Percentiles rank a stretch among this genome's conserved stretches.
These are phyloP conservation scores for Ophiostoma australiae DNA, from an alignment of 2,329 filamentous ascomycete genomes.

Conservation along the genomic window DNA sequence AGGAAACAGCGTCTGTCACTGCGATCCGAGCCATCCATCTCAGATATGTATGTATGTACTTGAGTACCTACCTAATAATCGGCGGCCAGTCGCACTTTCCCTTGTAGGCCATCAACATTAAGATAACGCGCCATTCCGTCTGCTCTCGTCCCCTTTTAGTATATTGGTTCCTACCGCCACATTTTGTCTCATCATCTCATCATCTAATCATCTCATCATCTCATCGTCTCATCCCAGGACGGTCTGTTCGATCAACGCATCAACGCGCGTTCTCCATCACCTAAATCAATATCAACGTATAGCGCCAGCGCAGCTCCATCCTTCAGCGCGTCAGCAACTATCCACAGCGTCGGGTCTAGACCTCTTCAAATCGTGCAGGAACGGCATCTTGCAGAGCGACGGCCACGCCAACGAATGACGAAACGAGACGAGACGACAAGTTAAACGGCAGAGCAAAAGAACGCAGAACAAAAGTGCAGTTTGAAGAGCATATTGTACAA, in stretches of 20 bases:
- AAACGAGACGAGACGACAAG: background rate
- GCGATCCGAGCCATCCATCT: background rate
- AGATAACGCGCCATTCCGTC: conserved; percentile 1
- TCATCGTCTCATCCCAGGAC: background rate
- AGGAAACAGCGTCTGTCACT: background rate
- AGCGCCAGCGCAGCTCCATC: background rate
- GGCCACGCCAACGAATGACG: background rate
- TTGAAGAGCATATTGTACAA: background rate
- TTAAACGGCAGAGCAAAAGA: background rate
- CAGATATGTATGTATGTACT: background rate
- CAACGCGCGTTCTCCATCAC: background rate
- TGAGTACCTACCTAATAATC: background rate
- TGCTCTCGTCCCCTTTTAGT: background rate
- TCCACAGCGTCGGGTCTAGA: background rate
- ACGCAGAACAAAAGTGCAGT: background rate
- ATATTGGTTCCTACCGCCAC: background rate
- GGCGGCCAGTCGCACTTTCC: background rate
- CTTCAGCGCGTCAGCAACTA: background rate
- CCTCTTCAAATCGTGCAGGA: background rate
- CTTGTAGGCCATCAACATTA: background rate
- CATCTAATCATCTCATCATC: background rate
- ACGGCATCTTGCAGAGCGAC: background rate
- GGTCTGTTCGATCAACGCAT: background rate
- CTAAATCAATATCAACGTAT: background rate
- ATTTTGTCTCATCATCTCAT: background rate